These are phyloP conservation scores for Podaxis sp. DNA, from an alignment of 768 basidiomycete species.

Conservation along the genomic window DNA sequence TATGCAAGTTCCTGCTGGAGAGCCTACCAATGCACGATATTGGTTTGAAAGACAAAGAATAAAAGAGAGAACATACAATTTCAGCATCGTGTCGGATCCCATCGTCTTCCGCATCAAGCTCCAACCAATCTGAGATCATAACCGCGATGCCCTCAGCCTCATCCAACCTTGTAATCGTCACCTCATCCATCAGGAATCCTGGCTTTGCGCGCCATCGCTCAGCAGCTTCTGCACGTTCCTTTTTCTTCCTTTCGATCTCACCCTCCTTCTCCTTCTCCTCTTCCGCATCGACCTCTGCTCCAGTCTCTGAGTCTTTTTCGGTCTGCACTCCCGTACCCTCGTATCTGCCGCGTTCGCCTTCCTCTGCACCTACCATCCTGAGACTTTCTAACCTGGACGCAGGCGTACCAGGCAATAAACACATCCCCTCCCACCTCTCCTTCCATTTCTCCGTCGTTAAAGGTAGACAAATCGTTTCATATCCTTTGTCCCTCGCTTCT, in stretches of 20 bases:
- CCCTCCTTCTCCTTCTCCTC: background rate
- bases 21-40: conserved; percentile 51
- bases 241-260: conserved; percentile 31
- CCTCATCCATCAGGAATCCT: conserved; percentile 77
- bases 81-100: conserved; percentile 96
- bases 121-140: conserved; percentile 92
- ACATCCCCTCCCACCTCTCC: conserved; percentile 87
- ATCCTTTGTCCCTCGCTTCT: conserved; percentile 63
- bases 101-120: conserved; percentile 89
- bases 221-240: conserved; percentile 58
- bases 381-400: conserved; percentile 22
- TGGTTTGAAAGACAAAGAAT: background rate
- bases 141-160: conserved; percentile 72
- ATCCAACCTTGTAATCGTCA: conserved; percentile 86
- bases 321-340: background rate
- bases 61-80: conserved; percentile 59
- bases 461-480: conserved; percentile 77
- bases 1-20: conserved; percentile 91
- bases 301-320: background rate
- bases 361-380: conserved; percentile 20
- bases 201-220: conserved; percentile 89
- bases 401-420: conserved; percentile 53
- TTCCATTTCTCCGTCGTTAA: conserved; percentile 89
- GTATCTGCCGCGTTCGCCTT: background rate
- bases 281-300: background rate